Evolutionary conservation across 306 rosid genomes (phyloP), one percentile per base, ranked within the genome.

Genomic region (Cucurbita ficifolia): DNA sequence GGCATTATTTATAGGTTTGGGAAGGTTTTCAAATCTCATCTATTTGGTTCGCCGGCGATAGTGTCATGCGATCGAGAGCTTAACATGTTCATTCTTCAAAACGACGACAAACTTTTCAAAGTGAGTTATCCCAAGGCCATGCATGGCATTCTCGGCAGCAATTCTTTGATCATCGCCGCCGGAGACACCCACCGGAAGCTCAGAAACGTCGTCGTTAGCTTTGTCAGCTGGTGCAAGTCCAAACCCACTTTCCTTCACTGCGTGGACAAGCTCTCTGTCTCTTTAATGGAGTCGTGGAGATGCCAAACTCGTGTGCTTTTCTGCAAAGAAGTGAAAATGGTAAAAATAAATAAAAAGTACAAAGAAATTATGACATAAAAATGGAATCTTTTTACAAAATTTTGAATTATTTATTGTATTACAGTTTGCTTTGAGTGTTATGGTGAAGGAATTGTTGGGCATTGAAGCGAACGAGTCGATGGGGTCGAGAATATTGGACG

Each of bases 41-140:
- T 89, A 8, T 87, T 89, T 79, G 97, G 96, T 48, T 82, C 77
- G 42, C 87, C 86, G 17, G 80, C 94, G 78, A 85, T 89, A 24
- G 94, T 92, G 55, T 92, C 97, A 8, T 92, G 94, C 56, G 91
- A 92, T 80, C 76, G 76, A 69, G 94, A 89, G 73, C 81, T 92
- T 52, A 92, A 86, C 84, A 36, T 63, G 86, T 89, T 81, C 43
- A 73, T 91, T 80, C 93, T 91, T 83, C 96, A 89, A 53, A 91
- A 91, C 52, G 96, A 91, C 68, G 90, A 88, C 38, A 91, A 77
- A 69, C 65, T 89, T 14, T 89, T 91, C 78, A 83, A 84, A 43
- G 85, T 77, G 56, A 83, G 86, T 76, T 91, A 91, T 76, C 97
- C 97, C 4, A 89, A 84, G 64, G 76, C 79, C 9, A 86, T 92